Percentiles rank a stretch among this genome's conserved stretches.
phyloP scores from a whole-genome alignment of 148 eudicot genomes.

The Beta vulgaris region DNA sequence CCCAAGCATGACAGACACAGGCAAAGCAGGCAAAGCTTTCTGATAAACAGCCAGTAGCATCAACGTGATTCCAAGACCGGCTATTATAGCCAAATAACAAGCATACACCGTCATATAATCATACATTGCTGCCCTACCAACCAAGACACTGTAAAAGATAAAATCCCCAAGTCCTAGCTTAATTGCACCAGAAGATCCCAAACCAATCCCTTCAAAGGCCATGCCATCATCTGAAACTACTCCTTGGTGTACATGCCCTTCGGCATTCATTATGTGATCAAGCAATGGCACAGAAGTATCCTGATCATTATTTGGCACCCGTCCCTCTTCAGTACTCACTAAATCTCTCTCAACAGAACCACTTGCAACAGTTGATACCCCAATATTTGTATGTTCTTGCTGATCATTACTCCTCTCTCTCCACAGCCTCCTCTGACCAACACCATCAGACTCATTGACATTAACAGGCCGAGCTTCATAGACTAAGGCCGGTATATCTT shows the following conservation, averaged over 20 bases:
- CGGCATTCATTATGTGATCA: constrained; percentile 42
- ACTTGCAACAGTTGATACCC: constrained; percentile 27
- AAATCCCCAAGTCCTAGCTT: constrained; percentile 94
- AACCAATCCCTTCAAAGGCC: constrained; percentile 82
- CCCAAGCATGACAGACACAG: constrained; percentile 85
- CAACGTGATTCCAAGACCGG: constrained; percentile 87
- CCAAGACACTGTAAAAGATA: constrained; percentile 91
- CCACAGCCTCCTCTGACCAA: constrained; percentile 61
- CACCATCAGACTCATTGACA: constrained; percentile 31
- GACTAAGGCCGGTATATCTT: constrained; percentile 92
- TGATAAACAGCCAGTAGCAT: constrained; percentile 74
- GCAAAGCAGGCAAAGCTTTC: constrained; percentile 95
- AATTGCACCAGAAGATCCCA: constrained; percentile 82
- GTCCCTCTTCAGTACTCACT: constrained; percentile 49
- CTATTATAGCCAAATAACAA: constrained; percentile 87
- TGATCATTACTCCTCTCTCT: constrained; percentile 38
- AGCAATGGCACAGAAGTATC: constrained; percentile 64
- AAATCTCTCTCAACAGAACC: constrained; percentile 32
- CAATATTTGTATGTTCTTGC: constrained; percentile 19
- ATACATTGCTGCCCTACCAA: constrained; percentile 97
- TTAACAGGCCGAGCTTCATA: constrained; percentile 90
- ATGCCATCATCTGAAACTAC: constrained; percentile 40
- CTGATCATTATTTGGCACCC: constrained; percentile 26
- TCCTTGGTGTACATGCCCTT: constrained; percentile 29
- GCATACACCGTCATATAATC: constrained; percentile 92